phyloP scores from a whole-genome alignment of 345 rosid genomes.

The Triadica sebifera region DNA sequence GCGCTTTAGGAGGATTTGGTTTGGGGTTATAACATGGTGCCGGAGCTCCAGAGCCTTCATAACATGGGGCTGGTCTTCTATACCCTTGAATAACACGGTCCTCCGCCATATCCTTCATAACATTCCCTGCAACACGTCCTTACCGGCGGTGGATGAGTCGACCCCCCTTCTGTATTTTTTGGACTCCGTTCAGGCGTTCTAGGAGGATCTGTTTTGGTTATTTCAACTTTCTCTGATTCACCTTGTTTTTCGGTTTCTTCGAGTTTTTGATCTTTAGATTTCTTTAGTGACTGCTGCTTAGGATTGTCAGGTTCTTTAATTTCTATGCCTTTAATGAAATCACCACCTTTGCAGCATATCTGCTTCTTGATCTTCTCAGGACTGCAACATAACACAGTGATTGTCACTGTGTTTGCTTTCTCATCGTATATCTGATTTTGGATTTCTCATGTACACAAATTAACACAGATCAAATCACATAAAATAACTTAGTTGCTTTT shows the following conservation, averaged over 20 bases:
- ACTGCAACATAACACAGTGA: constrained; percentile 73
- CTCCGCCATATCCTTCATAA: constrained; percentile 12
- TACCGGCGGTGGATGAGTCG: no score
- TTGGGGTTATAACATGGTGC: no score
- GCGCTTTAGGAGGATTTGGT: no score
- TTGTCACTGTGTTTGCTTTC: constrained; percentile 54
- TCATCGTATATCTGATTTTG: constrained; percentile 57
- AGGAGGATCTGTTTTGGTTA: no score
- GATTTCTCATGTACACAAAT: constrained; percentile 44
- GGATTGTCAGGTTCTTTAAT: constrained; percentile 36
- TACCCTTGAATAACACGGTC: constrained; percentile 6
- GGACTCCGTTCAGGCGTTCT: no score
- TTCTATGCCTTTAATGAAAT: constrained; percentile 51
- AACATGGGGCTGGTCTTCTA: constrained; percentile 6
- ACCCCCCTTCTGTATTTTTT: no score
- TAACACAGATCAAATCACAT: neutral
- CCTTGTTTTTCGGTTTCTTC: no score
- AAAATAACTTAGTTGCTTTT: constrained; percentile 35
- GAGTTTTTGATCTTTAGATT: no score
- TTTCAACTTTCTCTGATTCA: no score
- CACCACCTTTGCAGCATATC: constrained; percentile 55
- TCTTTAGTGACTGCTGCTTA: no score
- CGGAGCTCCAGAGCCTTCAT: constrained; percentile 1
- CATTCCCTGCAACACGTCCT: constrained; percentile 24
- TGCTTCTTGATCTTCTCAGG: constrained; percentile 68